These are phyloP conservation scores for Neobulgaria alba DNA, from an alignment of 2,329 filamentous ascomycete species.

Conservation along the genomic window DNA sequence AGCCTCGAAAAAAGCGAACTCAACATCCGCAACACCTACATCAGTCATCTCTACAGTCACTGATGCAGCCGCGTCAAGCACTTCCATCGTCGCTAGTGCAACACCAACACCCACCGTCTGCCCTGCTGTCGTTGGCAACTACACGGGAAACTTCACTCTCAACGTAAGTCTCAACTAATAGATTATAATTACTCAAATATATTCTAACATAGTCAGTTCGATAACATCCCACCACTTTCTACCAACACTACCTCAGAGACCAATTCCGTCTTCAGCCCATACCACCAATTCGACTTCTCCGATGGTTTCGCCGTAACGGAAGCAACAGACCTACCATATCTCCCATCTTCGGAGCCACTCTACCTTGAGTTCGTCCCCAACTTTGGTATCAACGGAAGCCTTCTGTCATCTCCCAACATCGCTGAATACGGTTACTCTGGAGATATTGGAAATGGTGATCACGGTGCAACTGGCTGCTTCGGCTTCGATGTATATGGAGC, in stretches of 20 bases:
- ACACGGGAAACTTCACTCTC: constrained; percentile 22
- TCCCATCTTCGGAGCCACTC: constrained; percentile 25
- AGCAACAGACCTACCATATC: constrained; percentile 20
- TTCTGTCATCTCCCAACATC: constrained; percentile 12
- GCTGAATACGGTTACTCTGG: constrained; percentile 25
- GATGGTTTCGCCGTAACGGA: constrained; percentile 29
- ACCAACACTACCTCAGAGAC: constrained; percentile 12
- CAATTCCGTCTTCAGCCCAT: constrained; percentile 26
- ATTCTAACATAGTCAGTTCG: constrained; percentile 22
- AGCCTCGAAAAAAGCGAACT: background rate
- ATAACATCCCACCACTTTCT: constrained; percentile 25
- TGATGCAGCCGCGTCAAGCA: background rate
- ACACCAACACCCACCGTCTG: constrained; percentile 8
- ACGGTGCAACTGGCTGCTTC: constrained; percentile 28
- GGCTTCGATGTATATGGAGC: constrained; percentile 29
- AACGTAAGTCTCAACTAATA: constrained; percentile 15
- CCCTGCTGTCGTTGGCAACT: constrained; percentile 18
- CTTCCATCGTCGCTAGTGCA: background rate
- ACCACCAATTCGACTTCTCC: constrained; percentile 31
- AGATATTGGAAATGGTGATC: constrained; percentile 22
- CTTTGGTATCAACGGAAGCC: constrained; percentile 15
- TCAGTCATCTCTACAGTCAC: background rate
- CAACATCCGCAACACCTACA: background rate
- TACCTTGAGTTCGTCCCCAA: constrained; percentile 28
- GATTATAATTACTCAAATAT: background rate